These are phyloP conservation scores for Diversispora eburnea DNA, from an alignment of 192 early-diverging fungal genomes.

Conservation along the genomic window DNA sequence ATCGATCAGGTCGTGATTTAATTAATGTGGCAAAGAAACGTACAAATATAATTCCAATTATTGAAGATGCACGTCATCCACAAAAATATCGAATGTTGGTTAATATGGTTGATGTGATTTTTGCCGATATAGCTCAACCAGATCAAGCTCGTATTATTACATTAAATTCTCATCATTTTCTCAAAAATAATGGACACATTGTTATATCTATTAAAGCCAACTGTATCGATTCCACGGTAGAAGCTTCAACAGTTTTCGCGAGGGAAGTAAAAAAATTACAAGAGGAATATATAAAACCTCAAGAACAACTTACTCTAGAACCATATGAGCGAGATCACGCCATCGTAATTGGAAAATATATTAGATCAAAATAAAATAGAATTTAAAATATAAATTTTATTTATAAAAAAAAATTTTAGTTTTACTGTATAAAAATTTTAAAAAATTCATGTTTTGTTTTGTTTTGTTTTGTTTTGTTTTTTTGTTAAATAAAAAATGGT, in stretches of 20 bases:
- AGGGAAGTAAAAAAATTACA: conserved; percentile 95
- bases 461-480: too few relatives aligned
- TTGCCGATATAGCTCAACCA: conserved; percentile 99
- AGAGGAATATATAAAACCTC: conserved; percentile 82
- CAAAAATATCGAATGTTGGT: conserved; percentile 99
- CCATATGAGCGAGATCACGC: conserved; percentile 99
- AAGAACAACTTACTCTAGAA: conserved; percentile 96
- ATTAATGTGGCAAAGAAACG: conserved; percentile 99
- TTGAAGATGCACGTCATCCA: conserved; percentile 99
- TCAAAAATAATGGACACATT: conserved; percentile 95
- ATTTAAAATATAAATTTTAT: too few relatives aligned
- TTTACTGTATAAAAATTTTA: too few relatives aligned
- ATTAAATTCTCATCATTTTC: conserved; percentile 95
- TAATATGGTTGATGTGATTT: conserved; percentile 97
- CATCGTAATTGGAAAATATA: conserved; percentile 89
- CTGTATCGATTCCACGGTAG: conserved; percentile 99
- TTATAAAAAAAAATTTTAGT: too few relatives aligned
- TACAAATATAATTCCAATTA: conserved; percentile 98
- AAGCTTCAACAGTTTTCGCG: conserved; percentile 94
- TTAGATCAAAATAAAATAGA: conserved; percentile 47
- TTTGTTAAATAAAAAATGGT: too few relatives aligned
- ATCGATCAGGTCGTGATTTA: conserved; percentile 96
- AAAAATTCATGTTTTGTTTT: too few relatives aligned
- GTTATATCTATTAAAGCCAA: conserved; percentile 99
- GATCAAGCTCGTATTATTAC: conserved; percentile 99